A percentile compares a stretch with the other conserved stretches of the same genome.
Conservation (phyloP, 768 basidiomycete genomes). For the Tylopilus cervinicoccineus region DNA sequence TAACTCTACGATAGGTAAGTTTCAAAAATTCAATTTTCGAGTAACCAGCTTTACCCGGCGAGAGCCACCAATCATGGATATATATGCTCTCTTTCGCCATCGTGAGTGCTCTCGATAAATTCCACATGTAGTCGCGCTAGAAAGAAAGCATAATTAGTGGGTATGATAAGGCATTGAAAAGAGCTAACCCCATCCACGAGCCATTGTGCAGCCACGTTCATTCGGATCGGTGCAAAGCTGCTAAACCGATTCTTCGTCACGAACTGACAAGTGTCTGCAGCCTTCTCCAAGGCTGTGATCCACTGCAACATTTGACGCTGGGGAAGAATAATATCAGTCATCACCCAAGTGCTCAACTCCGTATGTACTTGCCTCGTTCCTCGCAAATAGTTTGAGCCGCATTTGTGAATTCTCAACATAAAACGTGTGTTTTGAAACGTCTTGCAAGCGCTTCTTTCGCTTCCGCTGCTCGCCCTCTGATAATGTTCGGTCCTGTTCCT, state of each 20-base stretch:
- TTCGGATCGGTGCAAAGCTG: conserved; percentile 88
- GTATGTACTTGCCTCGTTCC: conserved; percentile 62
- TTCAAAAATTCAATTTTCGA: neutral
- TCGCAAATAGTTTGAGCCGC: conserved; percentile 80
- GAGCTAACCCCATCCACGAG: conserved; percentile 88
- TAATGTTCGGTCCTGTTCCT: conserved; percentile 15
- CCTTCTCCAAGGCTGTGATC: conserved; percentile 86
- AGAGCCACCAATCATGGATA: conserved; percentile 99
- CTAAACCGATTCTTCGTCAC: conserved; percentile 81
- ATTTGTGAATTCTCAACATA: conserved; percentile 91
- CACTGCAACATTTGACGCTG: conserved; percentile 97
- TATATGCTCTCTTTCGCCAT: conserved; percentile 87
- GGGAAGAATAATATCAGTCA: conserved; percentile 1
- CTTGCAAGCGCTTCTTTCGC: conserved; percentile 45
- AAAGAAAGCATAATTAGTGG: conserved; percentile 3
- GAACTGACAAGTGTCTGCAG: conserved; percentile 73
- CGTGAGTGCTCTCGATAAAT: conserved; percentile 84
- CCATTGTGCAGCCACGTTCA: conserved; percentile 96
- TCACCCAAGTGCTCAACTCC: neutral
- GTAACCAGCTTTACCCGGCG: conserved; percentile 55
- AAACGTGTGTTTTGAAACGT: conserved; percentile 92
- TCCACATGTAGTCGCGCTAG: conserved; percentile 98
- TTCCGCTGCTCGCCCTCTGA: conserved; percentile 39
- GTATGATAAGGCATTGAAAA: neutral
- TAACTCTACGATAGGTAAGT: conserved; percentile 49